A percentile compares a stretch with the other conserved stretches of the same genome.
Conservation (phyloP, 2,329 filamentous ascomycete species). For the Teratosphaeria nubilosa region DNA sequence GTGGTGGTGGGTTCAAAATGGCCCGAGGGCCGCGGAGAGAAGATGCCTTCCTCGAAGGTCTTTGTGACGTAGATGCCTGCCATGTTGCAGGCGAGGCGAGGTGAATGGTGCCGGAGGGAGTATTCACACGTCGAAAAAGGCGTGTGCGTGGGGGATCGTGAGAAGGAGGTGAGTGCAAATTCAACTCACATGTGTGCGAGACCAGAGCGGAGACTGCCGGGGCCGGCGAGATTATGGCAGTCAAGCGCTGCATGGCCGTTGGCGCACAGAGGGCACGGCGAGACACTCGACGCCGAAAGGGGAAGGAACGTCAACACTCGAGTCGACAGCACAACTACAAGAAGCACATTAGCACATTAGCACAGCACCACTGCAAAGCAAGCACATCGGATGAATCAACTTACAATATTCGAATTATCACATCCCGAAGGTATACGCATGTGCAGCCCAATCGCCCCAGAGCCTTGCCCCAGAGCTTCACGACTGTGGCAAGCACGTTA, state of each 20-base stretch:
- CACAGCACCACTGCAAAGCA: not conserved
- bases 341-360: not conserved
- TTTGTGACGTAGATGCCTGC: not conserved
- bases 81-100: not conserved
- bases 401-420: not conserved
- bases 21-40: not conserved
- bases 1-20: not conserved
- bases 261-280: not conserved
- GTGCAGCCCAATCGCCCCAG: not conserved
- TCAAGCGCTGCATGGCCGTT: not conserved
- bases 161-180: not conserved
- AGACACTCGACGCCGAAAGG: not conserved
- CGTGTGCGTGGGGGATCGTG: not conserved
- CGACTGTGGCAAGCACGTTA: not conserved
- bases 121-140: not conserved
- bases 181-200: not conserved
- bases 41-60: not conserved
- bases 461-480: not conserved
- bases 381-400: not conserved
- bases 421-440: not conserved
- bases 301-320: not conserved
- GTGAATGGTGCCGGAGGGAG: not conserved
- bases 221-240: not conserved
- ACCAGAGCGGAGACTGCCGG: not conserved
- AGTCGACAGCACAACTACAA: not conserved